phyloP scores from a whole-genome alignment of 257 asterid genomes.

The Buddleja alternifolia region DNA sequence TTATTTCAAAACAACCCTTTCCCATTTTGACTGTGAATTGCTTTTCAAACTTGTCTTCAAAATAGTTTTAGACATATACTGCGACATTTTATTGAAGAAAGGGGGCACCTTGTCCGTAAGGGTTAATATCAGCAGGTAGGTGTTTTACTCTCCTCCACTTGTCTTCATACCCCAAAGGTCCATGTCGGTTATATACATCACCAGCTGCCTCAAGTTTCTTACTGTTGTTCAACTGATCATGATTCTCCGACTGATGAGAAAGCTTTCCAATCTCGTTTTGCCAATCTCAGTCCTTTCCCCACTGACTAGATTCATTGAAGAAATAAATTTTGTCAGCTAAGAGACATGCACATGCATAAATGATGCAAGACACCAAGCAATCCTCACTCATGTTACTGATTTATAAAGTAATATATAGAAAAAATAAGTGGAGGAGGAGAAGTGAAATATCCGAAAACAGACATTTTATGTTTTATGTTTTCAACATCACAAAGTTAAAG shows the following conservation, averaged over 20 bases:
- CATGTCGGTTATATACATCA: constrained; percentile 37
- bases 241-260: constrained; percentile 41
- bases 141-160: constrained; percentile 43
- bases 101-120: constrained; percentile 55
- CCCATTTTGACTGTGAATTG: too few relatives aligned
- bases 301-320: constrained; percentile 34
- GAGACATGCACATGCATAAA: neutral
- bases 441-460: neutral
- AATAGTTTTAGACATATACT: too few relatives aligned
- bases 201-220: constrained; percentile 42
- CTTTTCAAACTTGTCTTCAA: too few relatives aligned
- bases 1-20: too few relatives aligned
- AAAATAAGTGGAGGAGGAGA: constrained; percentile 12
- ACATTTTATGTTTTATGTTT: neutral
- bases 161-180: constrained; percentile 41
- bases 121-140: constrained; percentile 41
- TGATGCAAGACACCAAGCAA: neutral
- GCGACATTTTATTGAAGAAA: neutral
- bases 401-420: neutral
- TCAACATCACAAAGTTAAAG: neutral
- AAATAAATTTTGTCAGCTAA: constrained; percentile 27
- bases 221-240: constrained; percentile 41
- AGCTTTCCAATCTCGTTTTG: constrained; percentile 40
- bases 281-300: constrained; percentile 41
- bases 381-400: neutral